A percentile compares a stretch with the other conserved stretches of the same genome.
These are phyloP conservation scores for Anethum foeniculum DNA, from an alignment of 140 eudicot genomes.

Conservation along the genomic window DNA sequence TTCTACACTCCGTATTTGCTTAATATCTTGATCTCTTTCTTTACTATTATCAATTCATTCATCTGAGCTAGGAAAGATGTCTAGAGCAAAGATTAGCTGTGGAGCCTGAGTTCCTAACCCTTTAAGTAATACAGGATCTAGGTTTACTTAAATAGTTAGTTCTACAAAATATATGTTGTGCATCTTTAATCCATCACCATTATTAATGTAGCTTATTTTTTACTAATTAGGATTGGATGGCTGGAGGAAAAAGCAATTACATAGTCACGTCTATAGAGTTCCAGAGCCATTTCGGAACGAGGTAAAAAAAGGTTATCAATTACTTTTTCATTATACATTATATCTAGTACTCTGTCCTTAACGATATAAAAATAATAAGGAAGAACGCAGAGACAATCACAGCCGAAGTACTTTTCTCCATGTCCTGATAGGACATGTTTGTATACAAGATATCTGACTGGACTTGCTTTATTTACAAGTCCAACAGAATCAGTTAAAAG, in stretches of 20 bases:
- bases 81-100: not conserved
- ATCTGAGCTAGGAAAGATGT: not conserved
- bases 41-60: not conserved
- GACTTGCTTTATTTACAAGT: not conserved
- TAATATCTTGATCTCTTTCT: not conserved
- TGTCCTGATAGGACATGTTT: not conserved
- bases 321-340: no score
- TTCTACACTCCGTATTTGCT: not conserved
- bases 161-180: not conserved
- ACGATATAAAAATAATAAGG: no score
- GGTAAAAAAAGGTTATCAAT: conserved; percentile 25
- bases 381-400: not conserved
- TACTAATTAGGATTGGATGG: conserved; percentile 55
- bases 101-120: not conserved
- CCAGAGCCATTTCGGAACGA: conserved; percentile 77
- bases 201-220: not conserved
- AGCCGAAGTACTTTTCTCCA: not conserved
- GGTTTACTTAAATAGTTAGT: not conserved
- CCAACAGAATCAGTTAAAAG: not conserved
- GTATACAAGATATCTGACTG: not conserved
- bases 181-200: not conserved
- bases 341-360: not conserved
- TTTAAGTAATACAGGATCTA: not conserved
- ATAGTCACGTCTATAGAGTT: conserved; percentile 71
- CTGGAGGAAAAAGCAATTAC: conserved; percentile 80